Base-by-base conservation (phyloP, 1,139 yeast genomes). In the Hansenula lynferdii region DNA sequence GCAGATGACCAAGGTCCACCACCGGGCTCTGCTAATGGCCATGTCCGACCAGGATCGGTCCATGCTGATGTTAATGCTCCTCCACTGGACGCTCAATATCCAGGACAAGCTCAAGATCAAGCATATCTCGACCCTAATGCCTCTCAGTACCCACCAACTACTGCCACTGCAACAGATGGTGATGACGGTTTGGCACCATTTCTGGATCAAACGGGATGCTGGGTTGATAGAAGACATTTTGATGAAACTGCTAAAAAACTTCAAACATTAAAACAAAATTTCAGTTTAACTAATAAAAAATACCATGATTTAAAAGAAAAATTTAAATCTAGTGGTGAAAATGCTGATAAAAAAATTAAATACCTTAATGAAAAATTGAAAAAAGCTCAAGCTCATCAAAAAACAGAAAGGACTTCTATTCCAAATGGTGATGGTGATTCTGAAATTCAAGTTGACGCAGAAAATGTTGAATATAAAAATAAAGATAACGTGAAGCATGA, bases 371-470 rank as follows among this genome's bases (percentile, higher is more conserved):
- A 18, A 8, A 40, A 36, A 10, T 26, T 32, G 11, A 44, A 40
- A 10, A 21, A 44, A 44, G 4, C 22, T 36, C 18, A 43, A 42
- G 34, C 30, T 43, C 28, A 39, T 34, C 25, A 42, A 41, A 17
- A 37, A 39, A 16, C 33, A 6, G 33, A 31, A 23, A 31, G n/a
- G 12, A 8, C 23, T 2, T 17, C 24, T 11, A 12, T 30, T 8
- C 23, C 30, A 14, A 22, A 17, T 1, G 44, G 38, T 11, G 46
- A 41, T 20, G 48, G 45, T 10, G 44, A 35, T 8, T 35, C 33
- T 2, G 53, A 42, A 1, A 41, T 38, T 9, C 51, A 43, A 12
- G 48, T 43, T 9, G 49, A 44, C 3, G 43, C 43, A 16, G 50
- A 49, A 20, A 45, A 41, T 18, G 35, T 35, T 4, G 34, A 39